Evolutionary conservation across 352 stramenopile species (phyloP), one percentile per base, ranked within the genome.

Genomic region (Pythium graminicola): DNA sequence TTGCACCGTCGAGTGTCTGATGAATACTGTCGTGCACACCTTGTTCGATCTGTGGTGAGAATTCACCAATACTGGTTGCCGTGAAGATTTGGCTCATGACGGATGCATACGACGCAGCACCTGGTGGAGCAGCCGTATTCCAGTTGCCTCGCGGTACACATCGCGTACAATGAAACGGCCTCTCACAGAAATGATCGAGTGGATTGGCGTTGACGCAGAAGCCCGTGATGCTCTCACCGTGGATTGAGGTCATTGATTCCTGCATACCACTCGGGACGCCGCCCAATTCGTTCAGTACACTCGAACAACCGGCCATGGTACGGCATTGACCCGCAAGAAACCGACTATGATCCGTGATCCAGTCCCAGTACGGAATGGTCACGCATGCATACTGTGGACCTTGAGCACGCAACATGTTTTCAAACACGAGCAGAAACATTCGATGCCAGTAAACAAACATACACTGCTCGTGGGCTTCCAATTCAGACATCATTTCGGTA

Each of bases 361-460:
- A 87, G 66, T 93, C 83, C 71, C 74, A 93, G 57, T 89, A 90
- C 31, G 81, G 83, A 17, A 93, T 44, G 11, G 83, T 92, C 24
- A 92, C 62, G 56, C 83, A 93, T 11, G 65, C 70, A 27, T 69
- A 92, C 35, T 68, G 31, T 0, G 54, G 11, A 6, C 68, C 73
- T 47, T 86, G 71, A 1, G 49, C 67, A 35, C 81, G 83, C 4
- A 93, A 62, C 78, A 93, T 90, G 64, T 91, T 93, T 55, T 93
- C 82, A 52, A 84, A 93, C 2, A 55, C 75, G 0, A 74, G 29
- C 2, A 93, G 65, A 16, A 90, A 68, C 8, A 76, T 48, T 8
- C 80, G 76, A 50, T 91, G 80, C 82, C 82, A 93, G 63, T 85
- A 89, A 43, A 87, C 69, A 63, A 90, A 91, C 72, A 89, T 87